These are phyloP conservation scores for Nemania sp. DNA, from an alignment of 2,329 filamentous ascomycete species.

Conservation along the genomic window DNA sequence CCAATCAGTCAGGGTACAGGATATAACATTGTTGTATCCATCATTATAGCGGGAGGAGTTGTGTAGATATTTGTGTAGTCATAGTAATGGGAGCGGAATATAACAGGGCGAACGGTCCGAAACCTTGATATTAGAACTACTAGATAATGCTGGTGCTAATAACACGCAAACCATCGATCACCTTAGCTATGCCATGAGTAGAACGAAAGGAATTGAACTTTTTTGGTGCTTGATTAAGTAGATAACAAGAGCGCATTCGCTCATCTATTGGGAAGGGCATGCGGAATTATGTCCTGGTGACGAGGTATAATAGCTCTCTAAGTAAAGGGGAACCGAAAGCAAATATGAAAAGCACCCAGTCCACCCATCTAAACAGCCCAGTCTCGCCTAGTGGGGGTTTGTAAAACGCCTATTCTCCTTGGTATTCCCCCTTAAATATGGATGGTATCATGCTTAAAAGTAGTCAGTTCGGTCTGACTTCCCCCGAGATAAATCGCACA, in stretches of 20 bases:
- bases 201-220: neutral
- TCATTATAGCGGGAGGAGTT: constrained; percentile 14
- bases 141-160: neutral
- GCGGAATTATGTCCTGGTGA: constrained; percentile 3
- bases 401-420: constrained; percentile 28
- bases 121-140: neutral
- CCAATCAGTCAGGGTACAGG: constrained; percentile 25
- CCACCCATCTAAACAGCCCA: constrained; percentile 12
- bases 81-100: constrained; percentile 24
- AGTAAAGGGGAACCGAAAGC: constrained; percentile 2
- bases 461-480: constrained; percentile 18
- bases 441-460: constrained; percentile 34
- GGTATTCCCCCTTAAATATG: constrained; percentile 7
- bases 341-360: constrained; percentile 5
- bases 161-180: neutral
- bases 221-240: constrained; percentile 3
- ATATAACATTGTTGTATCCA: constrained; percentile 16
- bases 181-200: neutral
- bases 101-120: constrained; percentile 4
- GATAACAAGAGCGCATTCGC: constrained; percentile 1
- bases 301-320: constrained; percentile 15
- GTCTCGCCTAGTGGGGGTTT: neutral
- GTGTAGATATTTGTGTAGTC: constrained; percentile 33
- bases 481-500: constrained; percentile 21
- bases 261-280: constrained; percentile 9